These are phyloP conservation scores for Hypoxylon sp. DNA, from an alignment of 2,329 filamentous ascomycete genomes.

Conservation along the genomic window DNA sequence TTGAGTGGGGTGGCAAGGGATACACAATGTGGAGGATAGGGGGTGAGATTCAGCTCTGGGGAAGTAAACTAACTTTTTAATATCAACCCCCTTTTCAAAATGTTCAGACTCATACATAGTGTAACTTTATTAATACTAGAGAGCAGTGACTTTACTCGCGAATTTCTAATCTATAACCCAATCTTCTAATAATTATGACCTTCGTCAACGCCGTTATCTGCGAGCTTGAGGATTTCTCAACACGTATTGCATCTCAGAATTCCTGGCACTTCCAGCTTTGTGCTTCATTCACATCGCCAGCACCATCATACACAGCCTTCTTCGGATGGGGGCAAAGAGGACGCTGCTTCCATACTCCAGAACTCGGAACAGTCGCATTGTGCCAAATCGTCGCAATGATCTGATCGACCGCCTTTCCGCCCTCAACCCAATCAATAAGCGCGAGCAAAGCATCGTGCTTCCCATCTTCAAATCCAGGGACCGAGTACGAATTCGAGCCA, in stretches of 20 bases:
- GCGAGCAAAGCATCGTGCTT: constrained; percentile 57
- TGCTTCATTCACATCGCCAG: constrained; percentile 38
- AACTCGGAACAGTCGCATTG: constrained; percentile 53
- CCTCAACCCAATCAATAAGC: constrained; percentile 65
- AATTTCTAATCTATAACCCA: not conserved
- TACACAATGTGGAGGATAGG: no score
- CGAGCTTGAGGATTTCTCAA: not conserved
- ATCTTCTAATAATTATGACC: not conserved
- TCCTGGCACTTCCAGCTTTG: constrained; percentile 39
- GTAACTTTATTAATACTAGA: not conserved
- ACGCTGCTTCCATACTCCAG: constrained; percentile 42
- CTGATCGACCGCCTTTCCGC: constrained; percentile 54
- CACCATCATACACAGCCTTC: constrained; percentile 35
- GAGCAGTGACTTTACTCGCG: not conserved
- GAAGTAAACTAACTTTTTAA: no score
- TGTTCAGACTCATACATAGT: not conserved
- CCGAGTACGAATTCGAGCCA: constrained; percentile 61
- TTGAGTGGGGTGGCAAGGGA: no score
- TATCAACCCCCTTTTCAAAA: no score
- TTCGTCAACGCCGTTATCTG: not conserved
- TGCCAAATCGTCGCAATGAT: constrained; percentile 58
- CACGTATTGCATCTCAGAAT: not conserved
- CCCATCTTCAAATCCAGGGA: constrained; percentile 49
- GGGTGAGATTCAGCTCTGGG: not conserved
- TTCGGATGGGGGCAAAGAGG: constrained; percentile 46